A percentile compares a stretch with the other conserved stretches of the same genome.
Evolutionary conservation across 2,329 filamentous ascomycete genomes (phyloP).

Genomic region (Colletotrichum cordylinicola): DNA sequence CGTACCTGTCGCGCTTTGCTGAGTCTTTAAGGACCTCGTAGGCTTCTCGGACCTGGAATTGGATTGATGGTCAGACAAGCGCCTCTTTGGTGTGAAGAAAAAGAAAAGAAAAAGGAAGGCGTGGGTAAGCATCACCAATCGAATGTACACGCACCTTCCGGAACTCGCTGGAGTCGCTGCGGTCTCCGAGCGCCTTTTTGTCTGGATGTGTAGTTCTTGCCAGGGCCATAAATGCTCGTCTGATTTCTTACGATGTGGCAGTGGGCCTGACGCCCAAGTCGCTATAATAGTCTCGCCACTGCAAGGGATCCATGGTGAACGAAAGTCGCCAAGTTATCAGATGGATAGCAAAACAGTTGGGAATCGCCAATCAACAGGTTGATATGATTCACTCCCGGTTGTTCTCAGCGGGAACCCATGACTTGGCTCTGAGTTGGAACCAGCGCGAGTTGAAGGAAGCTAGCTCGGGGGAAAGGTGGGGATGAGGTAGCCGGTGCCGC

Average conservation of each 20-base stretch:
- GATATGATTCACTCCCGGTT: too few species aligned
- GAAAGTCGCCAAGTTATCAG: accelerated
- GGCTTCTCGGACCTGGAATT: neutral
- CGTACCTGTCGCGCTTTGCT: neutral
- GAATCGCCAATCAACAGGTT: neutral
- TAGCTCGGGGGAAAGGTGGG: too few species aligned
- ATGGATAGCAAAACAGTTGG: accelerated
- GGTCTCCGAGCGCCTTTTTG: neutral
- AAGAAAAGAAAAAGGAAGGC: too few species aligned
- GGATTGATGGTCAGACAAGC: too few species aligned
- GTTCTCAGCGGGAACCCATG: too few species aligned
- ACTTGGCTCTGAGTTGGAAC: too few species aligned
- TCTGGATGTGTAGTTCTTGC: neutral
- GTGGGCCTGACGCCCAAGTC: neutral
- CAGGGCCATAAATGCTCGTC: neutral
- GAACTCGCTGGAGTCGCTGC: neutral
- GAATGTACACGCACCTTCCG: neutral
- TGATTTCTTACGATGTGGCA: neutral
- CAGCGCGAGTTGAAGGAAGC: too few species aligned
- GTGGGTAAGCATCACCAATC: neutral
- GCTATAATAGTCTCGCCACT: neutral
- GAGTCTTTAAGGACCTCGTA: accelerated
- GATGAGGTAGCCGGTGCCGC: neutral
- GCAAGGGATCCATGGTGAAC: neutral
- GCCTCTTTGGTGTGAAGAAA: too few species aligned